Base-by-base conservation (phyloP, 2,329 filamentous ascomycete genomes). In the Aspergillus clavatus region DNA sequence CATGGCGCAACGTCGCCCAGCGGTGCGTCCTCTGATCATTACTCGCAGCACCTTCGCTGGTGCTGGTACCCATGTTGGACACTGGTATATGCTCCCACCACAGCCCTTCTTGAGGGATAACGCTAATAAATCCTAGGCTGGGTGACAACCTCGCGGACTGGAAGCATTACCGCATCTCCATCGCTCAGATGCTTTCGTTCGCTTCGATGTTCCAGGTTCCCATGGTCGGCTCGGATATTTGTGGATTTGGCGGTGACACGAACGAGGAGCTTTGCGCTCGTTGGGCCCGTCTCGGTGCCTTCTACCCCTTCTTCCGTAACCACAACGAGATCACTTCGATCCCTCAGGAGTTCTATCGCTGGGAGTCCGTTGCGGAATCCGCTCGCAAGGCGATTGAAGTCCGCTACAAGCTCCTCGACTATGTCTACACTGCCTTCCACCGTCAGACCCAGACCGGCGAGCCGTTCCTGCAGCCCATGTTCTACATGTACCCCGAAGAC, bases 41-140 rank as follows among this genome's bases (percentile, higher is more conserved):
- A 88, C 86, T 0, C 81, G 87, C 19, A 85, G 81, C 16, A 90
- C 86, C 0, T 90, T 87, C 57, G 82, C 84, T 2, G 86, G 87
- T 5, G 81, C 83, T 0, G 87, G 87, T 3, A 58, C 69, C 33
- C 69, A 79, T 40, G 76, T 79, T 19, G 75, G 77, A 5, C 78
- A 82, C 53, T 82, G 79, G 66, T 66, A 54, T 47, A 58, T 43
- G 54, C 63, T 68, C 7, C 62, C 62, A 4, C 67, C 66, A 2
- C 70, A 72, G 46, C 54, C 61, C 0, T 61, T 16, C 14, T 11
- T 8, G 14, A 1, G 3, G 14, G 14, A 11, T 11, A 10, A 35
- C n/a, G 39, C 36, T 47, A 14, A 50, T 27, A 26, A 12, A 14
- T 16, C n/a, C 39, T 39, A 69, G 66, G 79, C 72, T 80, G n/a